These are phyloP conservation scores for Creolimax fragrantissima DNA, from an alignment of 78 protist species.

Conservation along the genomic window DNA sequence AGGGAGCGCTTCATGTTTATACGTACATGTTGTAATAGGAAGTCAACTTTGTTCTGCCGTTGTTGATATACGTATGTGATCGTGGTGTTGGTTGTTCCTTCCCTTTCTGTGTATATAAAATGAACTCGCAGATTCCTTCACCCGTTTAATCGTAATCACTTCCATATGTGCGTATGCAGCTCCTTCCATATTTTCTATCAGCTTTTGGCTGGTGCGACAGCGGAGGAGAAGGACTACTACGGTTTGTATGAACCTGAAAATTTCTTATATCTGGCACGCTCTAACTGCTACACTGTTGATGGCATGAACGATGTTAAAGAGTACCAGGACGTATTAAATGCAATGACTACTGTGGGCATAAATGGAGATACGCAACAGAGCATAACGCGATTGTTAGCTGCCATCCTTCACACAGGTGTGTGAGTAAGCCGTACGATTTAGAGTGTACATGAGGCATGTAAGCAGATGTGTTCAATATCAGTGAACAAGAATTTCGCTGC, in stretches of 20 bases:
- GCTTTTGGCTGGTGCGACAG: background rate
- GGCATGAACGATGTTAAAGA: constrained; percentile 73
- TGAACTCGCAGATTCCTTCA: too few species aligned
- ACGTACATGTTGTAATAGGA: too few species aligned
- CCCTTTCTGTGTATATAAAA: too few species aligned
- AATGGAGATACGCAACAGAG: constrained; percentile 22
- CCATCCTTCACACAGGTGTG: constrained; percentile 66
- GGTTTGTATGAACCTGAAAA: constrained; percentile 44
- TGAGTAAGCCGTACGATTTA: background rate
- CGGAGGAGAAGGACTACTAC: constrained; percentile 17
- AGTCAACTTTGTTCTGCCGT: too few species aligned
- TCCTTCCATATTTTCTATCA: constrained; percentile 43
- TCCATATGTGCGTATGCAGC: too few species aligned
- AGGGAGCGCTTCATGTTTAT: too few species aligned
- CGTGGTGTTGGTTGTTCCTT: too few species aligned
- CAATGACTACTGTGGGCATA: background rate
- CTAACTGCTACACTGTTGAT: constrained; percentile 45
- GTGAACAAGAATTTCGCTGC: too few species aligned
- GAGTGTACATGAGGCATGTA: background rate
- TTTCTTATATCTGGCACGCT: constrained; percentile 43
- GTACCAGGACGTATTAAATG: constrained; percentile 17
- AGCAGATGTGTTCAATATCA: too few species aligned
- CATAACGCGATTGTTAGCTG: constrained; percentile 63
- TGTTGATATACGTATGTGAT: too few species aligned
- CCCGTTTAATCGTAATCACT: background rate